Conservation (phyloP, 176 grass and related monocot species). For the Raddia guianensis region DNA sequence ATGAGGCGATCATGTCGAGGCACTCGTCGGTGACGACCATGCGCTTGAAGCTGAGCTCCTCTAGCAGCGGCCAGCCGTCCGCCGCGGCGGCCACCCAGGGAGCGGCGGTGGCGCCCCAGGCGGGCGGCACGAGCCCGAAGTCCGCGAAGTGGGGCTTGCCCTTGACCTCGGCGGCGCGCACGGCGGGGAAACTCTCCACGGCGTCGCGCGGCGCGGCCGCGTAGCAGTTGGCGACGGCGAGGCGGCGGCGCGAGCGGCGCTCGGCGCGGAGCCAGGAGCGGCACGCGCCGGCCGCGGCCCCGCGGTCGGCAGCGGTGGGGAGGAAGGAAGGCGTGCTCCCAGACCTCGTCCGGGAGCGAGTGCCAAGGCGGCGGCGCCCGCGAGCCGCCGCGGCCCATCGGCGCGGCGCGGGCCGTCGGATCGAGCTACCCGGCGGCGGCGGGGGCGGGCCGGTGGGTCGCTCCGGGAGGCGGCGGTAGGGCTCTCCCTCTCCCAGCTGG, state of each 20-base stretch:
- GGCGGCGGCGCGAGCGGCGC: conserved; percentile 56
- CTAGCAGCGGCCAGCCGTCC: conserved; percentile 66
- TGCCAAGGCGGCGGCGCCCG: conserved; percentile 49
- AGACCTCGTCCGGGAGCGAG: conserved; percentile 67
- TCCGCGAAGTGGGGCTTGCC: conserved; percentile 81
- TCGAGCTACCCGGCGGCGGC: conserved; percentile 36
- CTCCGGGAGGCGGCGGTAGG: conserved; percentile 31
- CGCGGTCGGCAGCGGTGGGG: conserved; percentile 50
- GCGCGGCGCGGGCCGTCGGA: conserved; percentile 43
- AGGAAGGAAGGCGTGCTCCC: conserved; percentile 78
- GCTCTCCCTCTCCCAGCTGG: not conserved
- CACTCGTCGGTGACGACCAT: conserved; percentile 84
- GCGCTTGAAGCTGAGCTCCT: conserved; percentile 79
- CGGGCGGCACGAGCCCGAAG: conserved; percentile 56
- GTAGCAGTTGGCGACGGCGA: conserved; percentile 75
- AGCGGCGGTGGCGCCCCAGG: conserved; percentile 62
- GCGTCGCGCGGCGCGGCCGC: conserved; percentile 50
- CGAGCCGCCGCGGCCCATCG: conserved; percentile 52
- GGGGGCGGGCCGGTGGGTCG: not conserved
- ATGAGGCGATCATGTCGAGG: conserved; percentile 67
- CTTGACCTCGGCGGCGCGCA: conserved; percentile 58
- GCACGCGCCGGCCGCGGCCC: conserved; percentile 48
- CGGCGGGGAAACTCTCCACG: conserved; percentile 57
- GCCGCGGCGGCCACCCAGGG: conserved; percentile 65
- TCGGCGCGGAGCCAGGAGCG: conserved; percentile 52